Evolutionary conservation across 2,329 filamentous ascomycete species (phyloP), one percentile per base, ranked within the genome.

Genomic region (Cordyceps farinosa): DNA sequence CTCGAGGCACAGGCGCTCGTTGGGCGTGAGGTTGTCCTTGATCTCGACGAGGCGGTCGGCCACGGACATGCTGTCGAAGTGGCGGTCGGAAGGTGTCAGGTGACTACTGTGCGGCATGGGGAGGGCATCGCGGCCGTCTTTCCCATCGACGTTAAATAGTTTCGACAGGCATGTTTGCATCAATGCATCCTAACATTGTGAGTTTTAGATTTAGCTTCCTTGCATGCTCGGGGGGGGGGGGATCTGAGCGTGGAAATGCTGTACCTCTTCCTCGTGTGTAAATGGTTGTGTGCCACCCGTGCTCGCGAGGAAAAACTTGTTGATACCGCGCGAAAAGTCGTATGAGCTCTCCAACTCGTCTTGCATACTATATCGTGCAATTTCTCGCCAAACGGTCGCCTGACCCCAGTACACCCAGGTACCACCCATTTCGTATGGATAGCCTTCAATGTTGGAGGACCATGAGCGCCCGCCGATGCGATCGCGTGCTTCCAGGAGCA

Each of bases 401-500:
- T 80, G 78, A 2, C 72, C 71, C 78, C 79, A 80, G 60, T 77
- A 77, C 0, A 82, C 73, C 79, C 79, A 83, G 0, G 79, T 81
- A 0, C 81, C 81, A 0, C 80, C 80, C 75, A 83, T 77, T 57
- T 82, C 80, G 55, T 75, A 80, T 0, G 74, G 74, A 15, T 80
- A 78, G 0, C 77, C 78, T 0, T 70, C 73, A 8, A 80, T 77
- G 38, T 79, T 75, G 17, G 77, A 75, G 0, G 76, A 77, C 76
- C 77, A 82, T 2, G 79, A 78, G 0, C 80, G 75, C 1, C 80
- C 80, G 17, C 80, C 80, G 55, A 82, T 78, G 0, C 80, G 72
- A 65, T 83, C 79, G 17, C 80, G 74, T 1, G 75, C 79, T 69
- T 82, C 80, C 0, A 82, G 61, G 1, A 82, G 72, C 1, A 82